phyloP scores from a whole-genome alignment of 2,329 filamentous ascomycete genomes.

The Sarocladiaceae sp. region DNA sequence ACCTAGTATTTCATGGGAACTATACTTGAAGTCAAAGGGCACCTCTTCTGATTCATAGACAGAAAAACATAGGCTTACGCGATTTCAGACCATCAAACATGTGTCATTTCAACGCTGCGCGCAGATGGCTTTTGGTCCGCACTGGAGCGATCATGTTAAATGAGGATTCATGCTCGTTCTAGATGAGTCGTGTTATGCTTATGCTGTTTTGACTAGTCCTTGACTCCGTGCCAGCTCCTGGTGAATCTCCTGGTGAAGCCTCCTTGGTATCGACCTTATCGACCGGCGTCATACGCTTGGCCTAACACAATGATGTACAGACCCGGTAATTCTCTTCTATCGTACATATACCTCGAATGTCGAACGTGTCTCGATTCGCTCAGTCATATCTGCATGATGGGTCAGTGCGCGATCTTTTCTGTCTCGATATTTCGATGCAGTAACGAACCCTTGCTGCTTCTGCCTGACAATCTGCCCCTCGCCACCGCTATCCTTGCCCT shows the following conservation, averaged over 20 bases:
- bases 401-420: neutral
- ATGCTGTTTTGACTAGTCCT: conserved; percentile 4
- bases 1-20: no score
- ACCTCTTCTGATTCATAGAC: neutral
- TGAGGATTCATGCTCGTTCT: no score
- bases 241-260: no score
- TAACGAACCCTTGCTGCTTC: conserved; percentile 71
- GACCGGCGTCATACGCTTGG: neutral
- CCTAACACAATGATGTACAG: neutral
- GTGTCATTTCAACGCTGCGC: no score
- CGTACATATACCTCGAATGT: neutral
- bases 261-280: neutral
- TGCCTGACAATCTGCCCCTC: conserved; percentile 66
- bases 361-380: neutral
- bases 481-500: conserved; percentile 69
- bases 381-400: conserved; percentile 9
- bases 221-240: neutral
- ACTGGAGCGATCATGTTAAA: no score
- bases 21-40: no score
- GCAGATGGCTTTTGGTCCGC: no score
- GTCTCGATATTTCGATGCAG: no score
- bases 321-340: neutral
- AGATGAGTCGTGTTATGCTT: conserved; percentile 7
- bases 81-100: no score
- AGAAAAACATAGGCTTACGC: neutral